Conservation (phyloP, 805 yeast species). For the Candida ipomoeae region DNA sequence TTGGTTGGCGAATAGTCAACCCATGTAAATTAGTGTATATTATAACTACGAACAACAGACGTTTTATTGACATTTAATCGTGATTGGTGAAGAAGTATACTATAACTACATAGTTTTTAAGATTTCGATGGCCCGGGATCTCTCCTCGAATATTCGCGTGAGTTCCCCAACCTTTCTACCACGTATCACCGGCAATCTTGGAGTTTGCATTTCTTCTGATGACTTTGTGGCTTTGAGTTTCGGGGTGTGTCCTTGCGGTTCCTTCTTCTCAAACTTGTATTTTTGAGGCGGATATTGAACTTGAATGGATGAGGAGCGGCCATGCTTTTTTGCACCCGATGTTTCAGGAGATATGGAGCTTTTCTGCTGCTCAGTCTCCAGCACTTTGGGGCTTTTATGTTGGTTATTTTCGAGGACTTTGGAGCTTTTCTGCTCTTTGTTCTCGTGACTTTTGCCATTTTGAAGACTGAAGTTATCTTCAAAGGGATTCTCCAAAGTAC, state of each 20-base stretch:
- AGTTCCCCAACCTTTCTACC: slow-evolving; percentile 59
- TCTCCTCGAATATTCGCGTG: slow-evolving; percentile 61
- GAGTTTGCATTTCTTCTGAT: not conserved
- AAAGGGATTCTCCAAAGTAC: not conserved
- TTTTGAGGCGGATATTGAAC: slow-evolving; percentile 38
- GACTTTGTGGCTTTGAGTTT: not conserved
- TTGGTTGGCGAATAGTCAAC: slow-evolving; percentile 37
- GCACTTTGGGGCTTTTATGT: not conserved
- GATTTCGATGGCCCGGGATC: slow-evolving; percentile 40
- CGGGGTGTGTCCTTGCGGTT: not conserved
- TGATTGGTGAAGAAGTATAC: not conserved
- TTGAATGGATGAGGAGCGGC: slow-evolving; percentile 9
- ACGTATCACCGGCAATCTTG: slow-evolving; percentile 41
- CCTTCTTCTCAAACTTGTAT: slow-evolving; percentile 23
- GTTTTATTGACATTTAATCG: not conserved
- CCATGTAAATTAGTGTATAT: slow-evolving; percentile 19
- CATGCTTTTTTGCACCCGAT: not conserved
- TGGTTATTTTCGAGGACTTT: not conserved
- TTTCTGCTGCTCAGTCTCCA: not conserved
- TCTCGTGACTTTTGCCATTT: not conserved
- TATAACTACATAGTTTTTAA: slow-evolving; percentile 12
- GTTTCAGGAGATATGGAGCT: not conserved
- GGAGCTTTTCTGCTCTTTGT: not conserved
- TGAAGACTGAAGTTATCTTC: not conserved
- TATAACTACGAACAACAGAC: slow-evolving; percentile 4